Base-by-base conservation (phyloP, 352 stramenopile species). In the Phytophthora nicotianae region DNA sequence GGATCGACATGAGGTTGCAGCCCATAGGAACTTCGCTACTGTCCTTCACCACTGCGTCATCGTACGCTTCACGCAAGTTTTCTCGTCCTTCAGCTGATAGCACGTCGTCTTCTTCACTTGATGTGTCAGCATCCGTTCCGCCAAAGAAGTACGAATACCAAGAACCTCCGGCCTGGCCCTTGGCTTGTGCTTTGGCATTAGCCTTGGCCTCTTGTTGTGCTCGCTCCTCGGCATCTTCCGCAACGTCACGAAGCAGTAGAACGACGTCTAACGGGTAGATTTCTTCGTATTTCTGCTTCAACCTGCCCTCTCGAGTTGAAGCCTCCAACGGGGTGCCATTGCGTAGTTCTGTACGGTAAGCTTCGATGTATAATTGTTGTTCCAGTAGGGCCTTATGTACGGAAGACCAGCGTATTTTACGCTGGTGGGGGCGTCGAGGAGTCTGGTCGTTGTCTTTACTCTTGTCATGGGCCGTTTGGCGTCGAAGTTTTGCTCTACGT, bases 81-180 rank as follows among this genome's bases (percentile, higher is more conserved):
- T 81, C 82, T 11, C 81, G 77, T 3, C 86, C 86, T 68, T 91
- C 77, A 11, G 65, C 86, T 23, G 78, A 88, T 2, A 94, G 54
- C 17, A 91, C 72, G 21, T 78, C 52, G 2, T 81, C 67, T n/a
- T 75, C 19, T 32, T 56, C 49, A 24, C n/a, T 54, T 41, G 51
- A n/a, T 38, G 20, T 29, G 10, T 29, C 13, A 19, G 49, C 41
- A 24, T 51, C 50, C 20, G 19, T 68, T 5, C 63, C 66, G 37
- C 81, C 76, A 38, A 95, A 95, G 52, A 95, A 93, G 46, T 93
- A 95, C 13, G 72, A 81, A 49, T 93, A 95, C 86, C 86, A 95
- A 2, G 32, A 45, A 0, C 70, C 66, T 37, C 41, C 56, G 16
- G 60, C 51, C 43, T 68, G 68, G 5, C 1, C 70, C 45, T 53